Percentiles rank a stretch among this genome's conserved stretches.
Evolutionary conservation across 441 rosid species (phyloP).

Genomic region (Omphalea diandra): DNA sequence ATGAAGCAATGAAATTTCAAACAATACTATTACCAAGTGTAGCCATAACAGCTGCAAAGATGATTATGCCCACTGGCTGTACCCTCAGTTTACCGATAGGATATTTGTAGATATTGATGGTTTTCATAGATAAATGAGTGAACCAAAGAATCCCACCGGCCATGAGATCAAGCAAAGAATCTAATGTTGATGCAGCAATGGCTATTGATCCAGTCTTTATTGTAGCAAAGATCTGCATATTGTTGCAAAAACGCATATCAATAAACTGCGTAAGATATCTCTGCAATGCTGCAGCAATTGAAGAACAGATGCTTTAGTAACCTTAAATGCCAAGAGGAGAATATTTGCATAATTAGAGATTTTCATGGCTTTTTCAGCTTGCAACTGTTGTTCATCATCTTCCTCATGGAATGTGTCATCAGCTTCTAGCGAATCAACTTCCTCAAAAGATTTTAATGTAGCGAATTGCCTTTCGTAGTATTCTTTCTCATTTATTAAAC

Average conservation of each 20-base stretch:
- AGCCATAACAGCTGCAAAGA: slow-evolving; percentile 91
- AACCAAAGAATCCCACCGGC: too few relatives aligned
- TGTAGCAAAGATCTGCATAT: slow-evolving; percentile 71
- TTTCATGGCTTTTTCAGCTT: slow-evolving; percentile 54
- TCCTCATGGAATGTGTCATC: too few relatives aligned
- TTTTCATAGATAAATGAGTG: too few relatives aligned
- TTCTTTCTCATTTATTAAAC: too few relatives aligned
- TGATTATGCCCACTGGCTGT: slow-evolving; percentile 85
- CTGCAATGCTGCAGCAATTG: too few relatives aligned
- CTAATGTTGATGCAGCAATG: slow-evolving; percentile 88
- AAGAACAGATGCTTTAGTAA: too few relatives aligned
- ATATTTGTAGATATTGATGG: slow-evolving; percentile 67
- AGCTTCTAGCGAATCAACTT: too few relatives aligned
- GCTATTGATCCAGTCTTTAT: slow-evolving; percentile 84
- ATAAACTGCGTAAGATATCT: too few relatives aligned
- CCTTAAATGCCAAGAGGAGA: slow-evolving; percentile 47
- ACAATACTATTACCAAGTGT: slow-evolving; percentile 75
- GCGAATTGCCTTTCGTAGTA: too few relatives aligned
- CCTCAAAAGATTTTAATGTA: slow-evolving; percentile 73
- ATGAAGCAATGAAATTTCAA: too few relatives aligned
- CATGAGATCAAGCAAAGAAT: slow-evolving; percentile 87
- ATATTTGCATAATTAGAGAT: slow-evolving; percentile 35
- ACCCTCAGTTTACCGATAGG: slow-evolving; percentile 91
- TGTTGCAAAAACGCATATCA: too few relatives aligned
- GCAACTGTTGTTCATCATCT: slow-evolving; percentile 35